Conservation (phyloP, 495 filamentous ascomycete species). For the Aspergillus asperescens region DNA sequence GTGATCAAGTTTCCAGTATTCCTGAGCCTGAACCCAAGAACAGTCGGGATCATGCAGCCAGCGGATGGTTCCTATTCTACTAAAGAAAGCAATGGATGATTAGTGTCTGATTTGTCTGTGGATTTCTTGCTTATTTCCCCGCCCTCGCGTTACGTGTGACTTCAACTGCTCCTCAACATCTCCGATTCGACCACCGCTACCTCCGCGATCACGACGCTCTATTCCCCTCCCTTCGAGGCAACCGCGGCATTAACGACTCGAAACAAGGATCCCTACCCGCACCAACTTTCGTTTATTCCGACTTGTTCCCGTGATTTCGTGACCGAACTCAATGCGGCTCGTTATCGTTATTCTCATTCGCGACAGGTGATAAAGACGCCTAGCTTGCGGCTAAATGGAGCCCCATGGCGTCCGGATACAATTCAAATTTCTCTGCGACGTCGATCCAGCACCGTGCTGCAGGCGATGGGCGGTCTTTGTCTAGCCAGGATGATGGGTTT, state of each 20-base stretch:
- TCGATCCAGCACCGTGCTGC: constrained; percentile 64
- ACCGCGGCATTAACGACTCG: constrained; percentile 4
- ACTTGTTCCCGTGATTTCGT: not conserved
- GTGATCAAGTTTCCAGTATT: not conserved
- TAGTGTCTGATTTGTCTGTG: not conserved
- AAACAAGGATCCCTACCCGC: not conserved
- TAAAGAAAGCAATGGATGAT: constrained; percentile 2
- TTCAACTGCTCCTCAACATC: not conserved
- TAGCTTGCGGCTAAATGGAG: constrained; percentile 41
- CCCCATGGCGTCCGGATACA: constrained; percentile 47
- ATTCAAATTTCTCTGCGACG: constrained; percentile 54
- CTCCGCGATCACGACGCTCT: constrained; percentile 10
- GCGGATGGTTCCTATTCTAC: not conserved
- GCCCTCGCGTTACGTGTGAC: constrained; percentile 10
- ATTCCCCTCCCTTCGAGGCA: constrained; percentile 15
- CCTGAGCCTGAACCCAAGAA: constrained; percentile 18
- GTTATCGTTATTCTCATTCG: constrained; percentile 23
- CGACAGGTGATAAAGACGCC: constrained; percentile 39
- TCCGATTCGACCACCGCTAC: not conserved
- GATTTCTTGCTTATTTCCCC: not conserved
- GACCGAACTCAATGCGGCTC: constrained; percentile 34
- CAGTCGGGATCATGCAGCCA: constrained; percentile 7
- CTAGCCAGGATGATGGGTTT: constrained; percentile 52
- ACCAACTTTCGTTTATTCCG: not conserved
- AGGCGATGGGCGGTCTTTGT: constrained; percentile 50